phyloP scores from a whole-genome alignment of 257 asterid species.

The Solanum bukasovii region DNA sequence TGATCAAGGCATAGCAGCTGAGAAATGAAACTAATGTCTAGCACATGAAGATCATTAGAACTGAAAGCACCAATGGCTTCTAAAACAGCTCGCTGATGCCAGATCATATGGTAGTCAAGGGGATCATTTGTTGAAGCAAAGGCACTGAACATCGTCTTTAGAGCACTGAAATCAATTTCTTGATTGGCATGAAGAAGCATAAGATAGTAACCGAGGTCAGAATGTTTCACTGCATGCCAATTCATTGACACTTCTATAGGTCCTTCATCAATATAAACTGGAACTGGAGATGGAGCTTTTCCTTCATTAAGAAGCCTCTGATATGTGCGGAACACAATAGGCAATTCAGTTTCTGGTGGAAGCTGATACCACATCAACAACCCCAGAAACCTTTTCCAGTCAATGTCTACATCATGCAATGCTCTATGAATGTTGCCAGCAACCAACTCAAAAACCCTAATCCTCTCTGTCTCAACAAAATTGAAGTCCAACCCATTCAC shows the following conservation, averaged over 20 bases:
- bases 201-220: conserved; percentile 84
- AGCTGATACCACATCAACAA: conserved; percentile 95
- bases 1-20: conserved; percentile 85
- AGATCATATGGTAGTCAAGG: conserved; percentile 97
- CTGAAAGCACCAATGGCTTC: conserved; percentile 86
- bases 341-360: conserved; percentile 74
- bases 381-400: conserved; percentile 97
- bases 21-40: conserved; percentile 85
- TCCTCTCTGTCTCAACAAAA: conserved; percentile 72
- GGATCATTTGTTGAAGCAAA: conserved; percentile 91
- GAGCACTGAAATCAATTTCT: conserved; percentile 55
- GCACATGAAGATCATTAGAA: conserved; percentile 85
- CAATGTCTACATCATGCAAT: conserved; percentile 54
- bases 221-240: conserved; percentile 43
- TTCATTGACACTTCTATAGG: conserved; percentile 37
- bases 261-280: conserved; percentile 89
- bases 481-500: conserved; percentile 85
- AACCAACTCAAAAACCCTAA: conserved; percentile 77
- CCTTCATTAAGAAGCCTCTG: conserved; percentile 80
- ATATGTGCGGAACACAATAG: conserved; percentile 58
- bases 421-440: conserved; percentile 83
- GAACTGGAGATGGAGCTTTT: conserved; percentile 87
- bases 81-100: conserved; percentile 96
- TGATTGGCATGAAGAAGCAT: conserved; percentile 94
- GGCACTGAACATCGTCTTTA: conserved; percentile 92